Base-by-base conservation (phyloP, 768 basidiomycete species). In the Boletus patriciae region DNA sequence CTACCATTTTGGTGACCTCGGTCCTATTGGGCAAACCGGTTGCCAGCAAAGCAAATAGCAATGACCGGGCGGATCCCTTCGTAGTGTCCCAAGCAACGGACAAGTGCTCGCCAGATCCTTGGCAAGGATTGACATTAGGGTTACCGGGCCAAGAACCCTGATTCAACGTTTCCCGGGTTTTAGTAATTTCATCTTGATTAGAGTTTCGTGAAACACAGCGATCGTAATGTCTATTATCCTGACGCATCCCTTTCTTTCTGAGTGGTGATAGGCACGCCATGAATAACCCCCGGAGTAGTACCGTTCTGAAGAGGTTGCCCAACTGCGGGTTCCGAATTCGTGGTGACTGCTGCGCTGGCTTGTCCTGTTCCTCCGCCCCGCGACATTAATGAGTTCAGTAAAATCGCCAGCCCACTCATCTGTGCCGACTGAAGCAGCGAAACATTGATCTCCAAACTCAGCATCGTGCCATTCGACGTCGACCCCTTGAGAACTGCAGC, bases 381-480 rank as follows among this genome's bases (percentile, higher is more conserved):
- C 27, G 83, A 78, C 78, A 88, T 85, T 60, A 91, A 69, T 3
- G 86, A 83, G 70, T 88, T 90, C 58, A 92, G 70, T 12, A 92
- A 75, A 59, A 86, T 74, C 19, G 87, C 87, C 61, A 91, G 63
- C 15, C 88, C 88, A 66, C 80, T 88, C 84, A 88, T 86, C 65
- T 92, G 90, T n/a, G 82, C 76, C 18, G 83, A 78, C 69, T 90
- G 86, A 52, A 93, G 75, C 19, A 86, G 71, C 16, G 85, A 84
- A 29, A 91, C 83, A 58, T 92, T 91, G 66, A 93, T 88, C 60
- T 92, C 90, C 52, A 93, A 73, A 66, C 80, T 87, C 55, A 91
- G 70, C 78, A 87, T 84, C 19, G 82, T 80, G 13, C 89, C 89
- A 64, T 89, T 85, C 8, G 83, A 80, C 3, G 84, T 83, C 1